Conservation (phyloP, 192 early-diverging fungal genomes). For the Gorgonomyces haynaldii region DNA sequence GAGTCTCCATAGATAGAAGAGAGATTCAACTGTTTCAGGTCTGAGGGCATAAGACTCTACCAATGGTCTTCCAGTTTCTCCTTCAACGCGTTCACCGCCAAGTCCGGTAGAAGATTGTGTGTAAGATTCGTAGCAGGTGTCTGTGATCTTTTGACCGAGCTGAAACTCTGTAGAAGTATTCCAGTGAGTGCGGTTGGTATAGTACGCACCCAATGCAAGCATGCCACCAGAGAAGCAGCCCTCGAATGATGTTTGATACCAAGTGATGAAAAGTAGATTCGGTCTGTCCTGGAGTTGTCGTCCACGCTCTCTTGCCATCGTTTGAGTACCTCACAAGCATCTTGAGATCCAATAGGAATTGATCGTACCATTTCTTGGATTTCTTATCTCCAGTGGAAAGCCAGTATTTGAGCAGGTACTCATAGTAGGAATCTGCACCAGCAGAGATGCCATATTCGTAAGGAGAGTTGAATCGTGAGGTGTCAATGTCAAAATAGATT, state of each 20-base stretch:
- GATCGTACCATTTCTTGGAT: conserved; percentile 18
- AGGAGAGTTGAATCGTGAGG: background rate
- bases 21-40: conserved; percentile 33
- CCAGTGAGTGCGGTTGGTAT: conserved; percentile 19
- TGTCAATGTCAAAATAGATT: conserved; percentile 33
- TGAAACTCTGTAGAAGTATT: conserved; percentile 12
- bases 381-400: conserved; percentile 27
- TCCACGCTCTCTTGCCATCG: too few relatives aligned
- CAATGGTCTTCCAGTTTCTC: too few relatives aligned
- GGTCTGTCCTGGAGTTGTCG: too few relatives aligned
- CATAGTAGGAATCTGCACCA: conserved; percentile 34
- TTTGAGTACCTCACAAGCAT: too few relatives aligned
- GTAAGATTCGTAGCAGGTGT: conserved; percentile 50
- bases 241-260: too few relatives aligned
- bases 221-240: conserved; percentile 65
- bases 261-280: conserved; percentile 19
- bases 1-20: conserved; percentile 44
- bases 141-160: conserved; percentile 18
- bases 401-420: conserved; percentile 36
- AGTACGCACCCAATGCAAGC: conserved; percentile 49
- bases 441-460: conserved; percentile 28
- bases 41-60: conserved; percentile 46
- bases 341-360: too few relatives aligned
- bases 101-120: conserved; percentile 58
- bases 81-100: conserved; percentile 57